Conservation (phyloP, 1,284 basidiomycete genomes). For the Marasmius tenuissimus region DNA sequence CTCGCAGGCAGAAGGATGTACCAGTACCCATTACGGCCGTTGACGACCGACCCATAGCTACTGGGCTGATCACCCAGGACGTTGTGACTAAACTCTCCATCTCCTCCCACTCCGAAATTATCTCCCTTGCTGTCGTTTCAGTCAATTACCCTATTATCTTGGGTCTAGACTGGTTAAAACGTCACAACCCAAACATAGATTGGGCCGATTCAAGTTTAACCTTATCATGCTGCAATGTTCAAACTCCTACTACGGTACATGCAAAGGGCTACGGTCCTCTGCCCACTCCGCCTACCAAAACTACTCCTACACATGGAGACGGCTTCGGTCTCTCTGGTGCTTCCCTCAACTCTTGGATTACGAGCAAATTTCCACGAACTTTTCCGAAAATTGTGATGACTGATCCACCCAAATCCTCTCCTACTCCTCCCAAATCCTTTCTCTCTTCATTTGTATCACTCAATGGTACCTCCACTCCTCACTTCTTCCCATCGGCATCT, state of each 20-base stretch:
- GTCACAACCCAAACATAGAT: slow-evolving; percentile 15
- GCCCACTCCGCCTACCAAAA: not conserved
- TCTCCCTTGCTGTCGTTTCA: slow-evolving; percentile 7
- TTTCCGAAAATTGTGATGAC: not conserved
- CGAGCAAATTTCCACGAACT: not conserved
- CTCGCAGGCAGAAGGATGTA: not conserved
- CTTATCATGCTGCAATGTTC: slow-evolving; percentile 1
- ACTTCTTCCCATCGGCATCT: too few species aligned
- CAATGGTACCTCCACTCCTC: too few species aligned
- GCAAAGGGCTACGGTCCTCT: not conserved
- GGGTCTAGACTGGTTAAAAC: slow-evolving; percentile 15
- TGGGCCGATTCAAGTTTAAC: slow-evolving; percentile 3
- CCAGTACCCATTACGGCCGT: not conserved
- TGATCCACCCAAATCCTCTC: not conserved
- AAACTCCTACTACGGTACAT: slow-evolving; percentile 13
- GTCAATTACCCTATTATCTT: slow-evolving; percentile 14
- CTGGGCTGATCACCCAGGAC: slow-evolving; percentile 3
- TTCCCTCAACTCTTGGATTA: not conserved
- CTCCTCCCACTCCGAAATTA: not conserved
- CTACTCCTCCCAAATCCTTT: not conserved
- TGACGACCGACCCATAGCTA: not conserved
- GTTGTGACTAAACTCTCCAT: slow-evolving; percentile 5
- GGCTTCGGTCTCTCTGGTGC: not conserved
- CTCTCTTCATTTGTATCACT: not conserved
- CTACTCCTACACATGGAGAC: not conserved